phyloP scores from a whole-genome alignment of 1,139 yeast species.

The Saccharomyces pastorianus region DNA sequence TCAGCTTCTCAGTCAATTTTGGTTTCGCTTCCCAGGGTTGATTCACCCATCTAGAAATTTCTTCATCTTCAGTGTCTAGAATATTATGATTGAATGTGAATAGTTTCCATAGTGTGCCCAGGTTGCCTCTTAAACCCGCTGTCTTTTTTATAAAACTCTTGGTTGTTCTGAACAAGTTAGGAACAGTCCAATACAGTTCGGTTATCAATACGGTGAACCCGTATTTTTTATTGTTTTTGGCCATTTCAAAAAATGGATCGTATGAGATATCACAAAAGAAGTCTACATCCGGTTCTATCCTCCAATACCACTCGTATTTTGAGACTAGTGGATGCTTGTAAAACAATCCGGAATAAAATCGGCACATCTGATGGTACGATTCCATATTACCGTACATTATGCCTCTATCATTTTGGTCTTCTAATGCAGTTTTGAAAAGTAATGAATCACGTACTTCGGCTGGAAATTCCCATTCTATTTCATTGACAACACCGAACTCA shows the following conservation, averaged over 20 bases:
- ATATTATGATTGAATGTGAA: constrained; percentile 36
- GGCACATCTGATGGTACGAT: constrained; percentile 62
- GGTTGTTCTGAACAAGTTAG: constrained; percentile 68
- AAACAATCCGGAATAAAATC: constrained; percentile 32
- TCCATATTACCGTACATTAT: constrained; percentile 74
- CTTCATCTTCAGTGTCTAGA: constrained; percentile 13
- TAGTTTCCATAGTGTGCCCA: constrained; percentile 52
- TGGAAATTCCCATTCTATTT: no score
- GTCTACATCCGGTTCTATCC: constrained; percentile 86
- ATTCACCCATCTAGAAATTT: constrained; percentile 22
- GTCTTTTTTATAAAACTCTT: constrained; percentile 47
- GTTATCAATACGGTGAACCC: constrained; percentile 73
- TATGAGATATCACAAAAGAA: constrained; percentile 84
- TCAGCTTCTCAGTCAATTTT: constrained; percentile 22
- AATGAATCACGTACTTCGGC: constrained; percentile 12
- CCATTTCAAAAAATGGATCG: constrained; percentile 84
- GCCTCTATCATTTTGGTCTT: constrained; percentile 68
- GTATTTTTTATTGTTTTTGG: constrained; percentile 55
- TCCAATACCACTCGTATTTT: constrained; percentile 81
- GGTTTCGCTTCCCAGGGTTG: constrained; percentile 14
- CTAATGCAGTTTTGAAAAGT: constrained; percentile 41
- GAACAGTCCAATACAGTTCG: constrained; percentile 71
- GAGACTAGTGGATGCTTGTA: constrained; percentile 62
- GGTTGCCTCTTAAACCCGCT: constrained; percentile 33
- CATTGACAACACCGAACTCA: no score